Evolutionary conservation across 305 asterid genomes (phyloP), one percentile per base, ranked within the genome.

Genomic region (Fraxinus ornus): DNA sequence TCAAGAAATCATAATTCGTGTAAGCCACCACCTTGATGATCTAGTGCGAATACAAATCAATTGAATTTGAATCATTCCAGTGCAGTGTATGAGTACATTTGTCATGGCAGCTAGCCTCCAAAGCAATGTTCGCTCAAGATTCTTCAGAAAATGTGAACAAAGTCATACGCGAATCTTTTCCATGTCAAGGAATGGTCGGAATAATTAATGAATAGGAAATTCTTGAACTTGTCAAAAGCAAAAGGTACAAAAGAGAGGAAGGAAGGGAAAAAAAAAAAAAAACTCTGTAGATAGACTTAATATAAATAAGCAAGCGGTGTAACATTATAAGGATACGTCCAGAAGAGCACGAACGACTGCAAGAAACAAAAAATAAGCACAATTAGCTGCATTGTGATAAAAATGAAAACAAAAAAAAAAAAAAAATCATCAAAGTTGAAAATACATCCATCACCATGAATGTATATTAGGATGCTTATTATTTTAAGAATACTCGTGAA

Each of bases 301-400:
- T 1, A 64, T 1, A 26, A 44, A 75, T 73, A 35, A 57, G 62
- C 8, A 49, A 71, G 37, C 37, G 7, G 37, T 75, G 2, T 2
- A 66, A 66, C 36, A 55, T 30, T 41, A 77, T 8, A 88, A 92
- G 98, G 98, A 95, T 93, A 93, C 98, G 98, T 95, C 98, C 97
- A 95, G 93, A 95, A 95, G 78, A 95, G 93, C 94, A 95, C 98
- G 81, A 92, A 93, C 32, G 98, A 95, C 98, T 95, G 97, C 97
- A 90, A 90, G 81, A 87, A 83, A 60, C 21, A n/a, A 68, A 81
- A 89, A 81, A 83, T n/a, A 73, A 62, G 22, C 52, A 66, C 13
- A 37, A 76, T 82, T 70, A 84, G 83, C 78, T 22, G 39, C 5
- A 75, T 76, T 28, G 33, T 57, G 60, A 76, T 76, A 82, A 52